phyloP scores from a whole-genome alignment of 116 monocot species.

The Phalaenopsis hybrid region DNA sequence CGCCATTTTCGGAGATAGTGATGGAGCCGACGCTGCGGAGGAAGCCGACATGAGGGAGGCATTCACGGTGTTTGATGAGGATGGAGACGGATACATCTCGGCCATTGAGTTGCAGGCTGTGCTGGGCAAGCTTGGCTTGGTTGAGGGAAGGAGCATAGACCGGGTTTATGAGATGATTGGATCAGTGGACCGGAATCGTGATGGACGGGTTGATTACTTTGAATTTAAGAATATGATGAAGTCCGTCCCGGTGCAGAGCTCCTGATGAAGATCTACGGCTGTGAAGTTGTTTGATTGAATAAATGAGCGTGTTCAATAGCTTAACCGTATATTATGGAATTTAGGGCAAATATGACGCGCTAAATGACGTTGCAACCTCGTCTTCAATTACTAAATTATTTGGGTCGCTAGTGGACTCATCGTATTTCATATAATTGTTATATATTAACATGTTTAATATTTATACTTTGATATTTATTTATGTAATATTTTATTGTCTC shows the following conservation, averaged over 20 bases:
- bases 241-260: constrained; percentile 13
- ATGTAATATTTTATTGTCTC: too few relatives aligned
- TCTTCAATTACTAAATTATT: too few relatives aligned
- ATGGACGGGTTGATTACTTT: constrained; percentile 53
- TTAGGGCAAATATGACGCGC: too few relatives aligned
- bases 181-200: constrained; percentile 45
- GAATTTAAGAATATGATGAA: constrained; percentile 75
- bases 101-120: constrained; percentile 56
- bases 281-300: background rate
- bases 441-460: too few relatives aligned
- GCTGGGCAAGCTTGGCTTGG: constrained; percentile 47
- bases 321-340: too few relatives aligned
- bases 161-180: constrained; percentile 52
- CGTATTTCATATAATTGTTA: too few relatives aligned
- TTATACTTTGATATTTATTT: too few relatives aligned
- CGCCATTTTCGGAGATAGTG: constrained; percentile 10
- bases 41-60: constrained; percentile 48
- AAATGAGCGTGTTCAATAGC: too few relatives aligned
- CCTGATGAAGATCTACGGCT: constrained; percentile 4
- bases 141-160: constrained; percentile 31
- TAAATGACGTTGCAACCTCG: too few relatives aligned
- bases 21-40: constrained; percentile 13
- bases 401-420: too few relatives aligned
- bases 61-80: constrained; percentile 58
- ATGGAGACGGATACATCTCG: constrained; percentile 63